Evolutionary conservation across 257 asterid species (phyloP).

Genomic region (Salvia splendens): DNA sequence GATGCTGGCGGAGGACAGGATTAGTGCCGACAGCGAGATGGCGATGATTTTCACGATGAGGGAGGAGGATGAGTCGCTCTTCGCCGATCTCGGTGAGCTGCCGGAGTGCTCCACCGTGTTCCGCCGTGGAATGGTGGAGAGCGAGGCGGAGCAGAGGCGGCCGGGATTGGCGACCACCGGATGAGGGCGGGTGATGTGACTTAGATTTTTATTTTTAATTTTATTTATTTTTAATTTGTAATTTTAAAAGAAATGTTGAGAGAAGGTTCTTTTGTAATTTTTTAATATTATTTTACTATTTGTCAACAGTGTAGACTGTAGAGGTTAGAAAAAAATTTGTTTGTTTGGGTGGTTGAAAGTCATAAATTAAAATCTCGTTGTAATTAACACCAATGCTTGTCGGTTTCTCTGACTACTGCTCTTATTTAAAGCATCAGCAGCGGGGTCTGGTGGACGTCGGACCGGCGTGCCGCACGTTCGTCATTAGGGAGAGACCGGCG

Average conservation of each 20-base stretch:
- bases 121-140: conserved; percentile 61
- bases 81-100: conserved; percentile 86
- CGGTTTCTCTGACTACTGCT: conserved; percentile 44
- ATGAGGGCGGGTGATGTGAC: conserved; percentile 4
- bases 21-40: conserved; percentile 47
- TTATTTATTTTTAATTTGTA: no score
- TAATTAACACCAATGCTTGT: conserved; percentile 49
- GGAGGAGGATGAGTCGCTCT: conserved; percentile 78
- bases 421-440: no score
- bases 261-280: conserved; percentile 28
- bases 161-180: conserved; percentile 53
- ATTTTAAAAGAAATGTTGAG: not conserved
- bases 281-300: conserved; percentile 31
- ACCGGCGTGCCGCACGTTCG: no score
- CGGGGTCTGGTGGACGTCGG: no score
- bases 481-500: no score
- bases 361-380: conserved; percentile 45
- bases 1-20: conserved; percentile 44
- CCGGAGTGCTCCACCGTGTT: conserved; percentile 92
- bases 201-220: conserved; percentile 12
- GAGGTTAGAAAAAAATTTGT: conserved; percentile 46
- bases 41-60: conserved; percentile 62
- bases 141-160: no score
- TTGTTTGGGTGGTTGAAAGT: conserved; percentile 42
- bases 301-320: conserved; percentile 42